Percentiles rank a stretch among this genome's conserved stretches.
phyloP scores from a whole-genome alignment of 345 rosid genomes.

The Eucalyptus regnans region DNA sequence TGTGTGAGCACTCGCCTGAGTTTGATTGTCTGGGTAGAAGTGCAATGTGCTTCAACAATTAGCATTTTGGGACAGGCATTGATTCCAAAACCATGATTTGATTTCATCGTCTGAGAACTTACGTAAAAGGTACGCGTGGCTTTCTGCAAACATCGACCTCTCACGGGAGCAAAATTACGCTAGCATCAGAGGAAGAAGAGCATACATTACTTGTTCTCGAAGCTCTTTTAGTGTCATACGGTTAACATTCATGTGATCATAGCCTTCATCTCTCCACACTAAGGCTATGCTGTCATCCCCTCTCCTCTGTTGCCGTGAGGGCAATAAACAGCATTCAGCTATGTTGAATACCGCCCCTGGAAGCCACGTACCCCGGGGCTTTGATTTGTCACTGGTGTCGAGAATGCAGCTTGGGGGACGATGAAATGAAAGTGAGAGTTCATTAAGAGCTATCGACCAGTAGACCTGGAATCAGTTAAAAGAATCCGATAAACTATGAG shows the following conservation, averaged over 20 bases:
- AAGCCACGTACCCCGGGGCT: slow-evolving; percentile 61
- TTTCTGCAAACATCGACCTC: not conserved
- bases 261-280: slow-evolving; percentile 72
- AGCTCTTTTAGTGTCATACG: slow-evolving; percentile 51
- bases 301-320: slow-evolving; percentile 40
- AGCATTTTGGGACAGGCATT: not conserved
- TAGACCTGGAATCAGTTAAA: slow-evolving; percentile 37
- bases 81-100: not conserved
- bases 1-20: not conserved
- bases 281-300: slow-evolving; percentile 48
- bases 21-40: not conserved
- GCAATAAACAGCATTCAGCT: slow-evolving; percentile 69
- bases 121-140: not conserved
- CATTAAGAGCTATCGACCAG: slow-evolving; percentile 56
- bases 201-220: slow-evolving; percentile 79
- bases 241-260: slow-evolving; percentile 33
- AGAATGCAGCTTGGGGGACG: slow-evolving; percentile 57
- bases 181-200: not conserved
- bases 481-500: not conserved
- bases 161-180: not conserved
- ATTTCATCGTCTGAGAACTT: not conserved
- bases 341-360: slow-evolving; percentile 65
- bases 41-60: not conserved
- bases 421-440: slow-evolving; percentile 53
- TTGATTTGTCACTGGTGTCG: slow-evolving; percentile 37